These are phyloP conservation scores for Crepidotus variabilis DNA, from an alignment of 768 basidiomycete genomes.

Conservation along the genomic window DNA sequence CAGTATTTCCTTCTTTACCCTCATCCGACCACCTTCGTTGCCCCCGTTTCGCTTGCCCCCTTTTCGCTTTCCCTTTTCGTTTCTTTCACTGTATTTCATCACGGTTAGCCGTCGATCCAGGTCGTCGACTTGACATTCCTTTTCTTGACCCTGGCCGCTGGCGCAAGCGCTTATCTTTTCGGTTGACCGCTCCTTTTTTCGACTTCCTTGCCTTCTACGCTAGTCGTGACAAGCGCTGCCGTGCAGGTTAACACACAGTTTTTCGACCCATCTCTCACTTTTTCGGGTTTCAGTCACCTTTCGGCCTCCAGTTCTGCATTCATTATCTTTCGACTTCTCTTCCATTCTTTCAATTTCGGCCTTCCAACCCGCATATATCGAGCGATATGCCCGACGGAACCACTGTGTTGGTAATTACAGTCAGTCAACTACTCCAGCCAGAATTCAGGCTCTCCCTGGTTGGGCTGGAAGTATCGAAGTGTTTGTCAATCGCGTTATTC, in stretches of 20 bases:
- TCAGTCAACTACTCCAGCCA: background rate
- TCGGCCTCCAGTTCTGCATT: no score
- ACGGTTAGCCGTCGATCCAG: background rate
- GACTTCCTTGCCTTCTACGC: no score
- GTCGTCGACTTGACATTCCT: background rate
- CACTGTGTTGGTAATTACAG: background rate
- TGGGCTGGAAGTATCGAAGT: conserved; percentile 5
- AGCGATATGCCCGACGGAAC: background rate
- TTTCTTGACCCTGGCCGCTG: no score
- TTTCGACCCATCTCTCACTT: no score
- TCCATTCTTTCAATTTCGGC: no score
- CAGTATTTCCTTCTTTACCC: background rate
- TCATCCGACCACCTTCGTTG: background rate
- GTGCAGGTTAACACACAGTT: no score
- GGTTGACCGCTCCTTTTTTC: no score
- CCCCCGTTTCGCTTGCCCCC: background rate
- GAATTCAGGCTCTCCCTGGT: conserved; percentile 14
- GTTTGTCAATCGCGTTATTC: conserved; percentile 7
- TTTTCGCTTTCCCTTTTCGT: background rate
- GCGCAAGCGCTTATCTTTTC: no score
- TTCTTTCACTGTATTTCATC: background rate
- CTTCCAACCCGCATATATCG: background rate
- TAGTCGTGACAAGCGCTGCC: no score
- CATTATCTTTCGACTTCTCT: no score
- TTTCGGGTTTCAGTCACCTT: no score